Evolutionary conservation across 371 early-diverging fungal species (phyloP).

Genomic region (Lichtheimia ramosa): DNA sequence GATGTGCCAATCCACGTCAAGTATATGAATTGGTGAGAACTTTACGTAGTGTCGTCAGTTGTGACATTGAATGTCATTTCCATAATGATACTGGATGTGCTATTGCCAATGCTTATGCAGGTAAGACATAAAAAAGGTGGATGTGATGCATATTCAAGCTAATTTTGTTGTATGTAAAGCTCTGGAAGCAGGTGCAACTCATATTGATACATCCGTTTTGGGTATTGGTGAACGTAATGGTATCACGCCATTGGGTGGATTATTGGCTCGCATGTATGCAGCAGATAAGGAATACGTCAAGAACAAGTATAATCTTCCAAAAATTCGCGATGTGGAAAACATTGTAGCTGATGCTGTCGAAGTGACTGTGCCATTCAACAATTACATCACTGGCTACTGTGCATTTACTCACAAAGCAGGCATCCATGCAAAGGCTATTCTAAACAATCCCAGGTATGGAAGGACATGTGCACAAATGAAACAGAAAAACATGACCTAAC

Average conservation of each 20-base stretch:
- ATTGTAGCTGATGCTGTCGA: constrained; percentile 91
- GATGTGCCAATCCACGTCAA: constrained; percentile 94
- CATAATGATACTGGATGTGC: constrained; percentile 97
- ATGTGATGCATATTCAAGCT: too few relatives aligned
- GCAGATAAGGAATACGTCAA: constrained; percentile 85
- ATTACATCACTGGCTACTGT: constrained; percentile 96
- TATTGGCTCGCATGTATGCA: constrained; percentile 92
- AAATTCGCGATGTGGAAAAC: constrained; percentile 91
- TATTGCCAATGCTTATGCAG: constrained; percentile 91
- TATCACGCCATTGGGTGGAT: constrained; percentile 91
- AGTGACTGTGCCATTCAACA: constrained; percentile 93
- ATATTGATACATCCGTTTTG: constrained; percentile 94
- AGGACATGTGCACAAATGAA: background rate
- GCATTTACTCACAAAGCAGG: constrained; percentile 98
- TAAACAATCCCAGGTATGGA: constrained; percentile 83
- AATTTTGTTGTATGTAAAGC: constrained; percentile 32
- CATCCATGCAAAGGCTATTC: constrained; percentile 96
- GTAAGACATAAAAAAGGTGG: too few relatives aligned
- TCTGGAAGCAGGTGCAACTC: constrained; percentile 94
- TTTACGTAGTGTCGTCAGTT: constrained; percentile 86
- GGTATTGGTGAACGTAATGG: constrained; percentile 98
- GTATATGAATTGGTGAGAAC: constrained; percentile 95
- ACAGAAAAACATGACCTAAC: background rate
- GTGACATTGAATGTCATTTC: constrained; percentile 97
- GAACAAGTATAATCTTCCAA: constrained; percentile 86